These are phyloP conservation scores for Pulveroboletus sp. DNA, from an alignment of 768 basidiomycete genomes.

Conservation along the genomic window DNA sequence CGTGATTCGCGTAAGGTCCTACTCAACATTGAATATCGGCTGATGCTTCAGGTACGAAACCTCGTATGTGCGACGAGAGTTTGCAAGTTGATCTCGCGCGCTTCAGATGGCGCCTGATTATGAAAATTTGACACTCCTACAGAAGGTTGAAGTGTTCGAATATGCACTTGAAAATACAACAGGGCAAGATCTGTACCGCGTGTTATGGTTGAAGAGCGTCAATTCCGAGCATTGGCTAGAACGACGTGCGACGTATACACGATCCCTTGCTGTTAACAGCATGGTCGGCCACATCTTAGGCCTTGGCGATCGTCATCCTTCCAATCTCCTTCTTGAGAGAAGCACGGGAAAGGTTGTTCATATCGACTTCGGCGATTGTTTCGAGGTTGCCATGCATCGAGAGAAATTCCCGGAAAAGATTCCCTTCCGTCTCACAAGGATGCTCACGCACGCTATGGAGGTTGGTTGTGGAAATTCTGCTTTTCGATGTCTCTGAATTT, in stretches of 20 bases:
- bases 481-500: slow-evolving; percentile 3
- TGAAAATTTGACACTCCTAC: slow-evolving; percentile 86
- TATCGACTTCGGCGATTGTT: slow-evolving; percentile 97
- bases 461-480: slow-evolving; percentile 37
- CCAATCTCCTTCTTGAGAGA: slow-evolving; percentile 88
- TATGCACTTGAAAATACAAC: slow-evolving; percentile 98
- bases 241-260: slow-evolving; percentile 90
- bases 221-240: slow-evolving; percentile 99
- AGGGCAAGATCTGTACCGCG: slow-evolving; percentile 94
- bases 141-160: slow-evolving; percentile 99
- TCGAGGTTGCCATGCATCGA: slow-evolving; percentile 95
- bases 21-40: slow-evolving; percentile 95
- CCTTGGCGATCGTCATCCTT: slow-evolving; percentile 96
- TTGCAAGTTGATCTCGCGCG: slow-evolving; percentile 1
- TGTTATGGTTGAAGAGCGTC: slow-evolving; percentile 91
- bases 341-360: slow-evolving; percentile 94
- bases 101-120: slow-evolving; percentile 97
- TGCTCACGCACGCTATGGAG: slow-evolving; percentile 99
- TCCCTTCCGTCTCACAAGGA: slow-evolving; percentile 95
- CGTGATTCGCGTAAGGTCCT: slow-evolving; percentile 95
- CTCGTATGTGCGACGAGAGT: slow-evolving; percentile 54
- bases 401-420: slow-evolving; percentile 99
- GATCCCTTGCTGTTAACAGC: slow-evolving; percentile 92
- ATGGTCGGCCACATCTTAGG: slow-evolving; percentile 99
- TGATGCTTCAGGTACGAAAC: slow-evolving; percentile 91